A percentile compares a stretch with the other conserved stretches of the same genome.
Evolutionary conservation across 352 stramenopile genomes (phyloP).

Genomic region (Elongisporangium undulatum): DNA sequence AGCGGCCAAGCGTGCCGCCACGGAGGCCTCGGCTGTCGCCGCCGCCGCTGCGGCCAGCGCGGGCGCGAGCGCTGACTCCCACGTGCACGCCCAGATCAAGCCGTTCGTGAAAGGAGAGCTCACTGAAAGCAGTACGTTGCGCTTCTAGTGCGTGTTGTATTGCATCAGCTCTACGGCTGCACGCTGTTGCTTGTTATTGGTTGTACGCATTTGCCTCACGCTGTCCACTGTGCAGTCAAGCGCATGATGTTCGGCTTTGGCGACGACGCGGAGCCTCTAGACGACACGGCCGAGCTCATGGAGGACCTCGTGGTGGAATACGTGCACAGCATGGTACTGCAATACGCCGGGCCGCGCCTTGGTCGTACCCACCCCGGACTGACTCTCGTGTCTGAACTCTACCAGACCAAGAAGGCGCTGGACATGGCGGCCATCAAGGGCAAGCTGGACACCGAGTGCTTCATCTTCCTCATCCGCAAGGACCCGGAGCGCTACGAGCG

Average conservation of each 20-base stretch:
- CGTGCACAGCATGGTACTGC: slow-evolving; percentile 76
- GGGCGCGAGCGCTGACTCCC: slow-evolving; percentile 4
- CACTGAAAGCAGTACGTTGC: slow-evolving; percentile 73
- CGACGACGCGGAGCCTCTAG: slow-evolving; percentile 60
- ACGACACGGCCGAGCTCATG: slow-evolving; percentile 80
- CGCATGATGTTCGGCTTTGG: slow-evolving; percentile 90
- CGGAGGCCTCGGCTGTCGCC: slow-evolving; percentile 6
- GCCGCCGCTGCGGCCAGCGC: slow-evolving; percentile 5
- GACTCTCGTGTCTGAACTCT: not conserved
- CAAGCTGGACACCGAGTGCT: slow-evolving; percentile 86
- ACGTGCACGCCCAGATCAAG: slow-evolving; percentile 35
- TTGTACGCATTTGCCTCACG: not conserved
- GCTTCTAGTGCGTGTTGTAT: not conserved
- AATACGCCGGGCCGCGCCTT: slow-evolving; percentile 18
- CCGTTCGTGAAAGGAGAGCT: slow-evolving; percentile 77
- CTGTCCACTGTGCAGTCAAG: slow-evolving; percentile 45
- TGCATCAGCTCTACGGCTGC: not conserved
- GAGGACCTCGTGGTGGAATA: slow-evolving; percentile 85
- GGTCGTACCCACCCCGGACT: not conserved
- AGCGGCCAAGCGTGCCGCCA: slow-evolving; percentile 20
- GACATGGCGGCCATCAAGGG: slow-evolving; percentile 77
- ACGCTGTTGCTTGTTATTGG: slow-evolving; percentile 1
- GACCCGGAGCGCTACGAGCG: slow-evolving; percentile 78
- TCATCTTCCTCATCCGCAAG: slow-evolving; percentile 88
- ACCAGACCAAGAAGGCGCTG: slow-evolving; percentile 85